Base-by-base conservation (phyloP, 768 basidiomycete species). In the Russula sp. region DNA sequence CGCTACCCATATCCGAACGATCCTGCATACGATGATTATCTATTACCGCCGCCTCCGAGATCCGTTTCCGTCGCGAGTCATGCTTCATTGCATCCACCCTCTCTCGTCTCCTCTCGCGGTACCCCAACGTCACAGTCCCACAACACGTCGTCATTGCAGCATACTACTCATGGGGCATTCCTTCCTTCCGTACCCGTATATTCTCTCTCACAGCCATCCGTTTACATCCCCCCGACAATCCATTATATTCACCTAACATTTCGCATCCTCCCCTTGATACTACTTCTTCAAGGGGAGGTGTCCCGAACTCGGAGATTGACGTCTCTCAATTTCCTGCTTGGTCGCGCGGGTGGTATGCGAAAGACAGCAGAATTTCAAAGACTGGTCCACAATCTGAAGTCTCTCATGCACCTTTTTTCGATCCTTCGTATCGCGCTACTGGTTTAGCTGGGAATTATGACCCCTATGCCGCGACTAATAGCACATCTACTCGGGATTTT, bases 311-410 rank as follows among this genome's bases (percentile, higher is more conserved):
- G 1, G 84, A 85, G 66, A 79, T 86, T 46, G 85, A 87, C 71
- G 79, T 85, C 36, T 77, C 83, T 16, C 80, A 80, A 44, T 88
- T 88, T 72, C 87, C 88, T 18, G 76, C 80, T 20, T 88, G 84
- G 82, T 83, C 87, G 28, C 78, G 81, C 28, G 76, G 77, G 14
- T 89, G 86, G 87, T 88, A 88, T 71, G 74, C 78, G 26, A 72
- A 75, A 20, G 71, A 72, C 34, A 67, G 56, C 38, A 55, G 48
- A 32, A 55, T 40, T 30, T 34, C 67, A 28, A 51, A 59, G 38
- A 59, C 57, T 38, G 63, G 50, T 53, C 20, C 59, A 54, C 60
- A 51, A 61, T 42, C 66, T 49, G 69, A 63, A 50, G 42, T 53
- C 16, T 57, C 70, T 32, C 68, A 68, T 32, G 64, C 70, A 10